phyloP scores from a whole-genome alignment of 768 basidiomycete species.

The Boletus vinaceobasis region DNA sequence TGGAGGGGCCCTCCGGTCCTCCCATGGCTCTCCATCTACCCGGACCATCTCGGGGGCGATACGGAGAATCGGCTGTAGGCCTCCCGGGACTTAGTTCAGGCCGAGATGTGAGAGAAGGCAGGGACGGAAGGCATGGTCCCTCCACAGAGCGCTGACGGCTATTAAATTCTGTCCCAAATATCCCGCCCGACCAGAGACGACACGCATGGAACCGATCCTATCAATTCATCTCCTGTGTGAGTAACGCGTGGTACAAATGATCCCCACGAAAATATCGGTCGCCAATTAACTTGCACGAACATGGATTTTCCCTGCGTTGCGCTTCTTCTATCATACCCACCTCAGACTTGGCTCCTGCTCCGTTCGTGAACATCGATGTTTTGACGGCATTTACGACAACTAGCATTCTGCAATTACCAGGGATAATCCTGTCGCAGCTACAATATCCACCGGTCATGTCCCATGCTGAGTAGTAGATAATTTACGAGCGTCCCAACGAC shows the following conservation, averaged over 20 bases:
- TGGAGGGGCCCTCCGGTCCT: constrained; percentile 28
- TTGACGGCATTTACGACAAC: constrained; percentile 20
- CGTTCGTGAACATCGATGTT: constrained; percentile 4
- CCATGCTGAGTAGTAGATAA: constrained; percentile 21
- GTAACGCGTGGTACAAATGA: constrained; percentile 5
- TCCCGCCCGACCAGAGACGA: neutral
- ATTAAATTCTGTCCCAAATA: neutral
- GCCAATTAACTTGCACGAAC: constrained; percentile 17
- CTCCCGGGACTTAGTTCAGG: constrained; percentile 23
- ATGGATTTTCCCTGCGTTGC: constrained; percentile 15
- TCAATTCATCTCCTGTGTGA: constrained; percentile 1
- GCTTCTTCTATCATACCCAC: constrained; percentile 7
- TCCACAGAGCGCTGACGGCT: constrained; percentile 24
- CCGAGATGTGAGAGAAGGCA: constrained; percentile 35
- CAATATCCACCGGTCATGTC: constrained; percentile 11
- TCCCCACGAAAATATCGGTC: constrained; percentile 3
- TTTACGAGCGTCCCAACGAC: constrained; percentile 10
- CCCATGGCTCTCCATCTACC: constrained; percentile 34
- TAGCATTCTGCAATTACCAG: constrained; percentile 17
- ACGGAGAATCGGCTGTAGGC: constrained; percentile 32
- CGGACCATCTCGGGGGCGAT: constrained; percentile 32
- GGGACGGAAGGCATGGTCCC: constrained; percentile 31
- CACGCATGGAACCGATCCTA: constrained; percentile 4
- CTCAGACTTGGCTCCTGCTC: constrained; percentile 6
- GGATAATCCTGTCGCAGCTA: constrained; percentile 11